Conservation (phyloP, 2,329 filamentous ascomycete species). For the Cercospora zeae-maydis region DNA sequence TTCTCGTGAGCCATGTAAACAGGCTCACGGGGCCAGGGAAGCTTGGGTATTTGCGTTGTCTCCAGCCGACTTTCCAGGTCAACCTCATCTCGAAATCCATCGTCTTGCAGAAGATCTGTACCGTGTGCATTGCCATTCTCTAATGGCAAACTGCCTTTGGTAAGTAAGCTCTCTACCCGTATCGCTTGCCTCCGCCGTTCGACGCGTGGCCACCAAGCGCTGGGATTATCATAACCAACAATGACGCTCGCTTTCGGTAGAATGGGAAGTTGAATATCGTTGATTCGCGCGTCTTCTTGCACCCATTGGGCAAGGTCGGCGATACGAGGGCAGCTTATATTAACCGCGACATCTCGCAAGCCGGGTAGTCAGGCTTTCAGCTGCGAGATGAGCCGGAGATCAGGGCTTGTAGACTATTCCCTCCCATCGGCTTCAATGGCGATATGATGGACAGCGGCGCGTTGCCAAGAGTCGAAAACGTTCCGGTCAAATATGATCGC, state of each 20-base stretch:
- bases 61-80: background rate
- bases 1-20: background rate
- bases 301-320: background rate
- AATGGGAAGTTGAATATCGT: background rate
- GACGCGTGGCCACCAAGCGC: background rate
- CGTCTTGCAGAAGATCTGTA: background rate
- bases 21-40: background rate
- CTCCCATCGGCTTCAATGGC: too few relatives aligned
- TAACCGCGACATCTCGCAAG: background rate
- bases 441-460: background rate
- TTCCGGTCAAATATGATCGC: background rate
- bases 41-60: background rate
- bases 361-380: background rate
- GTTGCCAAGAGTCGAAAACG: background rate
- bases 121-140: background rate
- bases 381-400: background rate
- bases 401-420: too few relatives aligned
- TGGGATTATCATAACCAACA: background rate
- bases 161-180: background rate
- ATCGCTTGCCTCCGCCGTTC: background rate
- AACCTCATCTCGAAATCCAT: background rate
- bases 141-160: background rate
- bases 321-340: background rate
- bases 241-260: background rate
- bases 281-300: background rate